Conservation (phyloP, 164 flowering plant species). For the Piper betle region DNA sequence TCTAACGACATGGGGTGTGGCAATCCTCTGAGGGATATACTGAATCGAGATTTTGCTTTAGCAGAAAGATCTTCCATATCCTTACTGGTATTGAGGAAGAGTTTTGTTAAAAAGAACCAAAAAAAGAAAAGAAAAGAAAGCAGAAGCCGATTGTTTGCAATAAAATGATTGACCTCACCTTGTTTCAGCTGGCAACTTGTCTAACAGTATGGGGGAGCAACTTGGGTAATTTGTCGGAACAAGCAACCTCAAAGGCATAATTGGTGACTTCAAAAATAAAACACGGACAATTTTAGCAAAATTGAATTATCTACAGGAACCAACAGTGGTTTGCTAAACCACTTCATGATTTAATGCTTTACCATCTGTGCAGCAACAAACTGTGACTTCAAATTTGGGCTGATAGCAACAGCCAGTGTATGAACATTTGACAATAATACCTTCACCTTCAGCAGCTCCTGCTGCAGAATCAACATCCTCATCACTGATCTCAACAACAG, state of each 20-base stretch:
- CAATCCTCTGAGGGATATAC: slow-evolving; percentile 48
- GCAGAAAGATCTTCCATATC: slow-evolving; percentile 61
- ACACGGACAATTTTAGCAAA: background rate
- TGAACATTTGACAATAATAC: slow-evolving; percentile 71
- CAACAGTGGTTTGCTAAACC: background rate
- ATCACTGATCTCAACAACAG: slow-evolving; percentile 64
- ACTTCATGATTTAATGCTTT: slow-evolving; percentile 3
- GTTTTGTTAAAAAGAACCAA: background rate
- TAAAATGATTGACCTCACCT: slow-evolving; percentile 27
- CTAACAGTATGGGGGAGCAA: slow-evolving; percentile 69
- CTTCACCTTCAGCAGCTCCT: slow-evolving; percentile 57
- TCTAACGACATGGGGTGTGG: slow-evolving; percentile 64
- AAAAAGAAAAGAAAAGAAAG: background rate
- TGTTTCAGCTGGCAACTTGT: slow-evolving; percentile 70
- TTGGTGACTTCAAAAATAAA: slow-evolving; percentile 41
- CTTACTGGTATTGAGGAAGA: slow-evolving; percentile 24
- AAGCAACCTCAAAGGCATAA: slow-evolving; percentile 65
- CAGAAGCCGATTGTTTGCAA: background rate
- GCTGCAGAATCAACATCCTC: slow-evolving; percentile 53
- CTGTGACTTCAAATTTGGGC: slow-evolving; percentile 62
- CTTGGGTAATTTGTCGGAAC: slow-evolving; percentile 76
- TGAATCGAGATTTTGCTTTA: slow-evolving; percentile 56
- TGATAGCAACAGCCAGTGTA: slow-evolving; percentile 76
- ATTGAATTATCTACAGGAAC: background rate
- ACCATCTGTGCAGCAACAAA: slow-evolving; percentile 71